Conservation (phyloP, 2,329 filamentous ascomycete species). For the Grosmannia serpens region DNA sequence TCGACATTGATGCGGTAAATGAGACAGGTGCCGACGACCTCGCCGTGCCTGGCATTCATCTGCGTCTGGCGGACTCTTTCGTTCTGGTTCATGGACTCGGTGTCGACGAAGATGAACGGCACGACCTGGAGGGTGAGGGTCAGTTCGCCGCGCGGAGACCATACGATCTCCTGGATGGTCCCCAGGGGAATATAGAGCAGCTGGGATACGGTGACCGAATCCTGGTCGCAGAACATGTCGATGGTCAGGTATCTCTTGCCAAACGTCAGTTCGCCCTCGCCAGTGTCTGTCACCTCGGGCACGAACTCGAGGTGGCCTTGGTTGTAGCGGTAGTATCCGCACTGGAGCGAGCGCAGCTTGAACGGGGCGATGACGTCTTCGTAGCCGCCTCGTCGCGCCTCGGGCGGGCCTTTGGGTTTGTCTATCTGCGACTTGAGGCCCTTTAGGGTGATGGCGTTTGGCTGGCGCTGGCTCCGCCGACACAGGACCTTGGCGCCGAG, state of each 20-base stretch:
- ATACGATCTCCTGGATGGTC: slow-evolving; percentile 34
- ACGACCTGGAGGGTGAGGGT: slow-evolving; percentile 37
- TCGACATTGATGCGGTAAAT: slow-evolving; percentile 29
- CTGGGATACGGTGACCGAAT: slow-evolving; percentile 6
- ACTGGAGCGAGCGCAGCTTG: slow-evolving; percentile 4
- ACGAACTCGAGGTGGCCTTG: slow-evolving; percentile 27
- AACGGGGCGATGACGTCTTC: slow-evolving; percentile 1
- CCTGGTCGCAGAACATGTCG: slow-evolving; percentile 13
- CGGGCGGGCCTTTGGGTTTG: slow-evolving; percentile 6
- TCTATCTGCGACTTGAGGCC: slow-evolving; percentile 11
- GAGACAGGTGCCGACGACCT: slow-evolving; percentile 28
- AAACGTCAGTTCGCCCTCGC: slow-evolving; percentile 28
- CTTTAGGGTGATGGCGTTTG: slow-evolving; percentile 11
- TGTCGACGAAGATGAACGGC: slow-evolving; percentile 30
- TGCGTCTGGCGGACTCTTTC: slow-evolving; percentile 9
- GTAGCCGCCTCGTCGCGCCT: not conserved
- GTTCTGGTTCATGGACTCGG: not conserved
- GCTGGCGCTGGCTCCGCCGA: slow-evolving; percentile 10
- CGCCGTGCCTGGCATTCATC: slow-evolving; percentile 19
- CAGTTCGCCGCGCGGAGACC: slow-evolving; percentile 24
- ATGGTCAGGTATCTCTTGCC: slow-evolving; percentile 30
- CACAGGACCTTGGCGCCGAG: slow-evolving; percentile 20
- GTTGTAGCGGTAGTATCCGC: slow-evolving; percentile 30
- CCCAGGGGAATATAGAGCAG: slow-evolving; percentile 37
- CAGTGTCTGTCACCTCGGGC: slow-evolving; percentile 26